Evolutionary conservation across 2,329 filamentous ascomycete genomes (phyloP).

Genomic region (Cephalotrichum gorgonifer): DNA sequence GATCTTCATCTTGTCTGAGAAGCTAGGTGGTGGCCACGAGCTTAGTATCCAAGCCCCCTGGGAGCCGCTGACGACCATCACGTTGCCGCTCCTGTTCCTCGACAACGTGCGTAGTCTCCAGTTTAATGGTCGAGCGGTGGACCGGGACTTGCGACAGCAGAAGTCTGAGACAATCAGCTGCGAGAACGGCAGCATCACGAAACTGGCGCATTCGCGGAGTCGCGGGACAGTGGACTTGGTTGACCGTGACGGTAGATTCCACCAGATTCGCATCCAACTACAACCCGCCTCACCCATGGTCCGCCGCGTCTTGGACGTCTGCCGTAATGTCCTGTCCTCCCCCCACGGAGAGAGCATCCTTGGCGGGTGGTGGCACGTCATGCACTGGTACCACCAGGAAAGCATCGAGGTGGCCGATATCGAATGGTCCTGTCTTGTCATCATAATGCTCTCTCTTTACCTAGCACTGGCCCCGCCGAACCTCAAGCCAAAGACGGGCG

Average conservation of each 20-base stretch:
- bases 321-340: conserved; percentile 53
- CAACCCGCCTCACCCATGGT: conserved; percentile 56
- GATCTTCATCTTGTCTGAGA: conserved; percentile 60
- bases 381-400: conserved; percentile 54
- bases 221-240: conserved; percentile 56
- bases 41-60: conserved; percentile 67
- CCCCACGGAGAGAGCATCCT: conserved; percentile 50
- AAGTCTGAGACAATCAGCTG: conserved; percentile 35
- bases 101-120: conserved; percentile 51
- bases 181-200: conserved; percentile 35
- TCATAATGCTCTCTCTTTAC: conserved; percentile 54
- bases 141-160: conserved; percentile 38
- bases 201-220: conserved; percentile 46
- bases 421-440: conserved; percentile 61
- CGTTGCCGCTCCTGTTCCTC: conserved; percentile 48
- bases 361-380: conserved; percentile 62
- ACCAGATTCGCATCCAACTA: conserved; percentile 59
- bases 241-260: conserved; percentile 49
- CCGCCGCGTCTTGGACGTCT: conserved; percentile 47
- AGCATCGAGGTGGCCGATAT: conserved; percentile 34
- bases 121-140: conserved; percentile 38
- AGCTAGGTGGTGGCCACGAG: conserved; percentile 51
- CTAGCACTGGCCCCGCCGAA: conserved; percentile 39
- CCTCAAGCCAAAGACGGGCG: conserved; percentile 10
- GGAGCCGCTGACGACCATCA: conserved; percentile 59